Evolutionary conservation across 2,329 filamentous ascomycete species (phyloP), one percentile per base, ranked within the genome.

Genomic region (Aspergillus hortae): DNA sequence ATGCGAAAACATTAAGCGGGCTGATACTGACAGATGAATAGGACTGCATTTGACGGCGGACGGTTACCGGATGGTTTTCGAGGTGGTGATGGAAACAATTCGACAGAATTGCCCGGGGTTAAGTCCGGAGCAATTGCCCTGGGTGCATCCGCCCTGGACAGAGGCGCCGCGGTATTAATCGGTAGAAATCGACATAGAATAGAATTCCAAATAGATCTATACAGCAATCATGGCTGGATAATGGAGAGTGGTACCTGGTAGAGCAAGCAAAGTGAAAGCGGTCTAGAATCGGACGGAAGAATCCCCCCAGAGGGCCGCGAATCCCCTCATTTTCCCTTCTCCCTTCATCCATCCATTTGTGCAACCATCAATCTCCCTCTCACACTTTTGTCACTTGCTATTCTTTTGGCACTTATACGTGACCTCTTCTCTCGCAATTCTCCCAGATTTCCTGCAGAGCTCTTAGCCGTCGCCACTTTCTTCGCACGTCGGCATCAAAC

Each of bases 1-100:
- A 44, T 35, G 21, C 21, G 21, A 23, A 23, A 2, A 23, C 2
- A 19, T 41, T 27, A 43, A n/a, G 40, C 12, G 35, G 38, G 23
- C 7, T 14, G 15, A n/a, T 47, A 36, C 38, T 52, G 48, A 23
- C 32, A 17, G 6, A 43, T 43, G 30, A 11, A 21, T 33, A 79
- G 79, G 80, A 5, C 68, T 87, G 44, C 84, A 87, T 67, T 76
- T 87, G 56, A 79, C 75, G 23, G 72, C 79, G 0, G 68, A 69
- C 25, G 84, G 80, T 4, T 86, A 86, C 59, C 66, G 76, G 30
- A 65, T 86, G 15, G 68, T 86, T 33, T 84, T 75, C 56, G 68
- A 77, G 5, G 77, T 80, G 57, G 56, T 85, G 33, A 76, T 80
- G 67, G 73, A 76, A 46, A 60, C 77, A 9, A 80, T 87, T 55